Evolutionary conservation across 2,329 filamentous ascomycete genomes (phyloP).

Genomic region (Erysiphe neolycopersici): DNA sequence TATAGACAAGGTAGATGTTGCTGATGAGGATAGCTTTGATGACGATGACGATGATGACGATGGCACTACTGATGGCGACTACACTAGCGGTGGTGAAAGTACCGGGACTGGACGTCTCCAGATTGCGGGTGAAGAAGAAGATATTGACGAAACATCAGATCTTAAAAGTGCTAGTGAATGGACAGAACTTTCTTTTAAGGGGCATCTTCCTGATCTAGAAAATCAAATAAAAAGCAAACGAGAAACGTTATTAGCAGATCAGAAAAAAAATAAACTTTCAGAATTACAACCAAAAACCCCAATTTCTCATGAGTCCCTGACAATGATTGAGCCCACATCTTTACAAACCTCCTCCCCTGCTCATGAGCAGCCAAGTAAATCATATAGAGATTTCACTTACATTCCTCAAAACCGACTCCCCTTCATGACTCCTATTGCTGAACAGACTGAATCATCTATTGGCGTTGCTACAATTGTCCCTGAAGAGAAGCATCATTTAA

Average conservation of each 20-base stretch:
- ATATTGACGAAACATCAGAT: conserved; percentile 29
- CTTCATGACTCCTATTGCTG: conserved; percentile 97
- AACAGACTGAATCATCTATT: conserved; percentile 75
- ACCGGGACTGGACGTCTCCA: conserved; percentile 51
- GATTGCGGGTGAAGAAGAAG: conserved; percentile 35
- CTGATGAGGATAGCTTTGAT: conserved; percentile 29
- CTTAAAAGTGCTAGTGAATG: conserved; percentile 49
- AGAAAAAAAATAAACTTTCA: conserved; percentile 13
- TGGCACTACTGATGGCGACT: conserved; percentile 39
- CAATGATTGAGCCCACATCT: conserved; percentile 30
- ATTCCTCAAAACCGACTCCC: conserved; percentile 75
- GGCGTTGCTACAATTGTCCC: conserved; percentile 30
- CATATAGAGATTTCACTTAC: conserved; percentile 55
- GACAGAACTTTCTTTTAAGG: conserved; percentile 62
- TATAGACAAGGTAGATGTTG: conserved; percentile 14
- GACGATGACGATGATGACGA: conserved; percentile 19
- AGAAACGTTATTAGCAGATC: conserved; percentile 16
- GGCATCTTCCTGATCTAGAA: conserved; percentile 30
- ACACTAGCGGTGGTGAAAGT: conserved; percentile 67
- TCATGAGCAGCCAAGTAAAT: conserved; percentile 51
- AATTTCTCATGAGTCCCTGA: conserved; percentile 14
- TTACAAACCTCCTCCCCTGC: conserved; percentile 65
- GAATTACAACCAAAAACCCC: conserved; percentile 19
- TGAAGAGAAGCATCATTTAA: conserved; percentile 28
- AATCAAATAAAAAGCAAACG: conserved; percentile 17